Base-by-base conservation (phyloP, 345 rosid species). In the Eucalyptus albens region DNA sequence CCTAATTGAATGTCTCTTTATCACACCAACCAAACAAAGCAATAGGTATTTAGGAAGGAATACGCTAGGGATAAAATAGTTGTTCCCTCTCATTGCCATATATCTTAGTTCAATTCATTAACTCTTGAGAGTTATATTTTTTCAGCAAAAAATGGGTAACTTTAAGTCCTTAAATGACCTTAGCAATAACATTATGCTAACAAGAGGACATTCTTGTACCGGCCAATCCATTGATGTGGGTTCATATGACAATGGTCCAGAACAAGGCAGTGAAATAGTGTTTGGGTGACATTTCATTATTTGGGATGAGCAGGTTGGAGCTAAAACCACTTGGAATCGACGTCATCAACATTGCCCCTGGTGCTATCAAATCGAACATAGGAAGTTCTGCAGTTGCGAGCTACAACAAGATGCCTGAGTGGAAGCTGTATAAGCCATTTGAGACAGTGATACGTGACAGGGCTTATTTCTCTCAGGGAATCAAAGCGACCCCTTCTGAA, bases 301-400 rank as follows among this genome's bases (percentile, higher is more conserved):
- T 37, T 82, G 89, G 7, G 87, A 86, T 89, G 42, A 82, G 91
- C 92, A 96, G 99, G 92, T 93, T 96, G 95, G 99, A 97, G 91
- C 97, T 97, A 10, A 87, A 93, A 45, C 97, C 93, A 69, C 93
- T 96, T 11, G 99, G 99, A 86, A 97, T 97, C 6, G 93, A 95
- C 49, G 98, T 96, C 29, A 91, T 96, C 90, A 94, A 91, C 65
- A 97, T 97, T 59, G 98, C 92, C 29, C 99, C 99, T 1, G 99
- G 98, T 91, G 98, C 96, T 49, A 87, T 97, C 91, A 93, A 89
- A 89, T 95, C 99, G n/a, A 97, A 97, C 94, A 94, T 97, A 21
- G 98, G 94, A 67, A 95, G 91, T 88, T 92, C 97, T 53, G 97
- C 98, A 33, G 19, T 90, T 47, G 91, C 94, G 16, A 93, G 77